These are phyloP conservation scores for Aspergillus latus DNA, from an alignment of 2,329 filamentous ascomycete species.

Conservation along the genomic window DNA sequence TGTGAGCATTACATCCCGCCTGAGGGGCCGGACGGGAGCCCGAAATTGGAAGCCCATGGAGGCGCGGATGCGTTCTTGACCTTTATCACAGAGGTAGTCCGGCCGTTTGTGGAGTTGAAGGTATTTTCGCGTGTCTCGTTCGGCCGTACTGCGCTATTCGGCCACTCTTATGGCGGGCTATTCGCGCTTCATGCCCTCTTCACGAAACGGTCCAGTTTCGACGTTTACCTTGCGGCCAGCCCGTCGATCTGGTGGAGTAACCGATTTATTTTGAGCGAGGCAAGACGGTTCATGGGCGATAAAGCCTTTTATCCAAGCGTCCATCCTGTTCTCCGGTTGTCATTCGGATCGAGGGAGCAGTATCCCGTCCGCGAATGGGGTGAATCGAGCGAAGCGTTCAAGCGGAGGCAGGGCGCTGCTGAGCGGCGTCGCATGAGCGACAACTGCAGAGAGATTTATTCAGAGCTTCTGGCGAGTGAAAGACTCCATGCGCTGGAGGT, in stretches of 20 bases:
- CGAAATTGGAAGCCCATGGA: slow-evolving; percentile 30
- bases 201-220: slow-evolving; percentile 43
- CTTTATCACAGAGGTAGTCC: slow-evolving; percentile 43
- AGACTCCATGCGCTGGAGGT: slow-evolving; percentile 18
- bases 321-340: slow-evolving; percentile 31
- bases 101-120: slow-evolving; percentile 30
- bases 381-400: slow-evolving; percentile 34
- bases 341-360: slow-evolving; percentile 38
- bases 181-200: slow-evolving; percentile 50
- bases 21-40: slow-evolving; percentile 25
- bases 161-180: slow-evolving; percentile 53
- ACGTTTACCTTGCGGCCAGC: slow-evolving; percentile 48
- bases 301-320: slow-evolving; percentile 2
- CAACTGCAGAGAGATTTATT: slow-evolving; percentile 26
- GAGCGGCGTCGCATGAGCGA: slow-evolving; percentile 26
- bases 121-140: slow-evolving; percentile 34
- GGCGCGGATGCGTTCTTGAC: slow-evolving; percentile 49
- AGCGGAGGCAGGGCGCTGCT: slow-evolving; percentile 21
- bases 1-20: slow-evolving; percentile 25
- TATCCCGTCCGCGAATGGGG: slow-evolving; percentile 26
- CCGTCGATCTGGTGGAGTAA: slow-evolving; percentile 53
- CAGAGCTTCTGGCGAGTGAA: slow-evolving; percentile 16
- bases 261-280: slow-evolving; percentile 40
- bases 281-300: slow-evolving; percentile 26
- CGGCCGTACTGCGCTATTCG: slow-evolving; percentile 47